Evolutionary conservation across 768 basidiomycete genomes (phyloP), one percentile per base, ranked within the genome.

Genomic region (Podaxis carcinomalis): DNA sequence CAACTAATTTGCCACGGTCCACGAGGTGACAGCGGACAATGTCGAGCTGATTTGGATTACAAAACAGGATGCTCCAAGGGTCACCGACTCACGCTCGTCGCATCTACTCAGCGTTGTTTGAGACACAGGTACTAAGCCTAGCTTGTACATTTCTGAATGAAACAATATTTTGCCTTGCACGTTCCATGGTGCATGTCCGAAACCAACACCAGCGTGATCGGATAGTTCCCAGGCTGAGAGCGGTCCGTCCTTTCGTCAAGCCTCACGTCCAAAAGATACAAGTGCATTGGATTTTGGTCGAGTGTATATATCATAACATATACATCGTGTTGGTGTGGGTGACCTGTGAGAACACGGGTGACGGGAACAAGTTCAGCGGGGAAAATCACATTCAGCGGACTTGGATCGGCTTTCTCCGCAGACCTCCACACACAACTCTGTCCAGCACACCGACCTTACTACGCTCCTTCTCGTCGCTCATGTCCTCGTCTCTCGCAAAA

Each of bases 401-500:
- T 50, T 53, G 51, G 46, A 47, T 61, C 59, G 59, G 59, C 59
- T 25, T 61, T 55, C 59, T 60, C 59, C 57, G 57, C 39, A n/a
- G n/a, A 19, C 53, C 59, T 53, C 59, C 52, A 36, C 36, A 2
- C 52, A 39, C 52, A 53, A 27, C 50, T 25, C 19, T 47, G 19
- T 49, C 57, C 14, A 36, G 9, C 10, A 46, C 40, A 35, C 36
- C 61, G 39, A 46, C 50, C 21, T 19, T 19, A n/a, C 51, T 39
- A 37, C 47, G 32, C 56, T 60, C 57, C 49, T 40, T 57, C 51
- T 51, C 54, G 62, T 64, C 61, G 44, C 54, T 62, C 55, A 90
- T 90, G 88, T 78, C 87, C 65, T 80, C 82, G 52, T 78, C 83
- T 42, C 73, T 88, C 66, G 84, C 83, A 63, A 85, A 78, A 71